These are phyloP conservation scores for Candida takata DNA, from an alignment of 805 yeast genomes.

Conservation along the genomic window DNA sequence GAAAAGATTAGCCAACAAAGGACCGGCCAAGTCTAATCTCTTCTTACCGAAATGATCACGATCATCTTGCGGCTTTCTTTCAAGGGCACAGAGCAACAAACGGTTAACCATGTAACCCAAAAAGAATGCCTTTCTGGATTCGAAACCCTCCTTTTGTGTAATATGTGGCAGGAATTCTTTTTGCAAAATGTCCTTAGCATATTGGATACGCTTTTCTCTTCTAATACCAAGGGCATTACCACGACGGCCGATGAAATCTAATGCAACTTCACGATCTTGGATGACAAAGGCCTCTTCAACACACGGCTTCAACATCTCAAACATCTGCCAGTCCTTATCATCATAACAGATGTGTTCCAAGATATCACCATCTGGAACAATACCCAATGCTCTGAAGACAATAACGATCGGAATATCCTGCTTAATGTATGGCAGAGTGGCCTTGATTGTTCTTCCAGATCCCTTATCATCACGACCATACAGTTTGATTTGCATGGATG, in stretches of 20 bases:
- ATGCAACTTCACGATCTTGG: conserved; percentile 96
- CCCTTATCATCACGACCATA: conserved; percentile 73
- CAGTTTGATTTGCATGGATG: conserved; percentile 89
- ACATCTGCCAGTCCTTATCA: conserved; percentile 98
- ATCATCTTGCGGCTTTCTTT: conserved; percentile 96
- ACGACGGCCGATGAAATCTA: conserved; percentile 97
- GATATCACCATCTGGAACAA: conserved; percentile 98
- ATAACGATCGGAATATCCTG: conserved; percentile 96
- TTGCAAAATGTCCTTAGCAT: conserved; percentile 93
- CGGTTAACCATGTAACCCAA: conserved; percentile 97
- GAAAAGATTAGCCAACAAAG: conserved; percentile 90
- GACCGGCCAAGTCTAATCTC: conserved; percentile 98
- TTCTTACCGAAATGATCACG: conserved; percentile 99
- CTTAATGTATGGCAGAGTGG: conserved; percentile 92
- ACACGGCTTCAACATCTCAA: conserved; percentile 98
- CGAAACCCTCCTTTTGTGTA: conserved; percentile 95
- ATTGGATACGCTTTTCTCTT: conserved; percentile 96
- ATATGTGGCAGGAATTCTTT: conserved; percentile 96
- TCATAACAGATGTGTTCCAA: conserved; percentile 97
- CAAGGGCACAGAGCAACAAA: conserved; percentile 88
- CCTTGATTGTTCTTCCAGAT: conserved; percentile 83
- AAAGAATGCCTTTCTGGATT: conserved; percentile 93
- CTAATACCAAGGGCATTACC: conserved; percentile 94
- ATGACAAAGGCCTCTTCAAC: conserved; percentile 98
- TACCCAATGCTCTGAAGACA: conserved; percentile 96